Conservation (phyloP, 2,329 filamentous ascomycete species). For the Tolypocladium inflatum region DNA sequence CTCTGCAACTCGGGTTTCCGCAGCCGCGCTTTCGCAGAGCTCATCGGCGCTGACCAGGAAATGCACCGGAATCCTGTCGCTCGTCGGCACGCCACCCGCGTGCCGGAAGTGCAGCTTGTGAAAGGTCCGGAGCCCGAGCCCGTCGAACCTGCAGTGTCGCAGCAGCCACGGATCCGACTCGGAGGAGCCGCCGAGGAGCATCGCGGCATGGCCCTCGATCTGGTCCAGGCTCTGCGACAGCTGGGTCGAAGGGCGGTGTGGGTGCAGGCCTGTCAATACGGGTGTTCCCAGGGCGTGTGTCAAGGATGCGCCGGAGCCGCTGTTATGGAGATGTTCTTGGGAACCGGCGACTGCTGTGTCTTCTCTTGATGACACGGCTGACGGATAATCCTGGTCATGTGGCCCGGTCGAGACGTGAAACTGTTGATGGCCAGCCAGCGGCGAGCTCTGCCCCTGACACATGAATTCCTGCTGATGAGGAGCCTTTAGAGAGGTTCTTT, state of each 20-base stretch:
- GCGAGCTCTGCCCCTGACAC: neutral
- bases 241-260: conserved; percentile 4
- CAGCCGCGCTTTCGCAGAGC: neutral
- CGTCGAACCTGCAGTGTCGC: conserved; percentile 23
- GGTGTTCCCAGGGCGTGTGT: neutral
- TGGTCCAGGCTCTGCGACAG: conserved; percentile 15
- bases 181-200: conserved; percentile 21
- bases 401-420: neutral
- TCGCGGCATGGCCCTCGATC: conserved; percentile 16
- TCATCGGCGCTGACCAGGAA: conserved; percentile 8
- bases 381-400: neutral
- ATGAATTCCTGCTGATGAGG: neutral
- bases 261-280: neutral
- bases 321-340: neutral
- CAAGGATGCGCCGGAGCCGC: neutral
- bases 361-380: no score
- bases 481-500: neutral
- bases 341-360: no score
- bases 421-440: neutral
- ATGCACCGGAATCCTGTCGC: conserved; percentile 22
- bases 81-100: conserved; percentile 23
- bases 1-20: neutral
- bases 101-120: conserved; percentile 26
- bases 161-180: conserved; percentile 25
- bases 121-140: conserved; percentile 22